Percentiles rank a stretch among this genome's conserved stretches.
These are phyloP conservation scores for Vaccinium darrowii DNA, from an alignment of 148 eudicot genomes.

Conservation along the genomic window DNA sequence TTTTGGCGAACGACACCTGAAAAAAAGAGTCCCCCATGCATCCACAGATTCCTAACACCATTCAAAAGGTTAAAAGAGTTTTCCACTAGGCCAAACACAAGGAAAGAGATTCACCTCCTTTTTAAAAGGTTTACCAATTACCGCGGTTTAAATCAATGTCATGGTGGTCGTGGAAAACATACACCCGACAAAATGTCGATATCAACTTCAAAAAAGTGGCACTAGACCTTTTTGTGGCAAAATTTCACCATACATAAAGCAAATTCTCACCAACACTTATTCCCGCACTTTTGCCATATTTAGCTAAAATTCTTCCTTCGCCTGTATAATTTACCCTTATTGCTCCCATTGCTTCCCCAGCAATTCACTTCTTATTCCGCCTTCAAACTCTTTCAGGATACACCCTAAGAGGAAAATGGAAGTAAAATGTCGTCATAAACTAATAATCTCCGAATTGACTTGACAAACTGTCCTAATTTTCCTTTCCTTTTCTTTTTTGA, in stretches of 20 bases:
- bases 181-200: background rate
- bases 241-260: slow-evolving; percentile 26
- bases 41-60: background rate
- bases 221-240: slow-evolving; percentile 28
- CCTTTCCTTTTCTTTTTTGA: background rate
- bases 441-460: background rate
- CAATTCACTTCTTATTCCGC: slow-evolving; percentile 47
- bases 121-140: background rate
- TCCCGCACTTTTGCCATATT: slow-evolving; percentile 41
- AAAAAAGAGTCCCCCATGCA: background rate
- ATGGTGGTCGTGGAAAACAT: background rate
- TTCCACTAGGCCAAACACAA: background rate
- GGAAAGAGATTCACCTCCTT: slow-evolving; percentile 8
- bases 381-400: background rate
- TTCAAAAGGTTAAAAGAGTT: background rate
- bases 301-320: slow-evolving; percentile 43
- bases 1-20: background rate
- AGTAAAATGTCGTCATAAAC: background rate
- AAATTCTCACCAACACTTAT: slow-evolving; percentile 43
- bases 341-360: slow-evolving; percentile 29
- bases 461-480: background rate
- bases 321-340: slow-evolving; percentile 20
- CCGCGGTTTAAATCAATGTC: background rate
- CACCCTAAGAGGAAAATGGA: slow-evolving; percentile 11
- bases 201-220: slow-evolving; percentile 23